phyloP scores from a whole-genome alignment of 306 rosid species.

The Adenanthera pavonina region DNA sequence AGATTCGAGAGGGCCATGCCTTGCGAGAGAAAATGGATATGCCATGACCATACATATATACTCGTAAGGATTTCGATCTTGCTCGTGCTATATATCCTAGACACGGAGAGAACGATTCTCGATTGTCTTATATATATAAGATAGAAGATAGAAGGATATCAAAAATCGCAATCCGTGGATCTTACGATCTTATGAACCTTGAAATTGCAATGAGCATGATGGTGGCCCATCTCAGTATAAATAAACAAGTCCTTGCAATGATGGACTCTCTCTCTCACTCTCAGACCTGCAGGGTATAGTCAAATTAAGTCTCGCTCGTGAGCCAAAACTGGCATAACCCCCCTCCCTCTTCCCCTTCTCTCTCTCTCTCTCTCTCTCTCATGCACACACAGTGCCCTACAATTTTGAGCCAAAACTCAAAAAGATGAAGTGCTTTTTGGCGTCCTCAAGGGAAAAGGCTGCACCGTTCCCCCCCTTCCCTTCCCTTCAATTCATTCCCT shows the following conservation, averaged over 20 bases:
- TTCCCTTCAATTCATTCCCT: conserved; percentile 37
- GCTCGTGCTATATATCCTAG: neutral
- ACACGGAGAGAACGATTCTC: too few species aligned
- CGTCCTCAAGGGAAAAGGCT: conserved; percentile 41
- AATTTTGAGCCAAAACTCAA: conserved; percentile 55
- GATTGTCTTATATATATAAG: too few species aligned
- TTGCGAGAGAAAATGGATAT: neutral
- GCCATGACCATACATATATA: neutral
- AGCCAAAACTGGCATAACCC: neutral
- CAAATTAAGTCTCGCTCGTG: neutral
- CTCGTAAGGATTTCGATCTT: neutral
- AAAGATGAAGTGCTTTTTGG: conserved; percentile 54
- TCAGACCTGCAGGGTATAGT: neutral
- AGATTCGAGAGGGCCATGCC: conserved; percentile 38
- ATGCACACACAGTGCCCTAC: conserved; percentile 44
- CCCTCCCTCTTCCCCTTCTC: neutral
- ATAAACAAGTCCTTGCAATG: conserved; percentile 48
- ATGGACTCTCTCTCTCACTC: conserved; percentile 39
- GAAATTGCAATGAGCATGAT: conserved; percentile 41
- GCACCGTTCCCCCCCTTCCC: conserved; percentile 33
- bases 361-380: neutral
- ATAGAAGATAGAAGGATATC: too few species aligned
- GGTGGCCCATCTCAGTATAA: conserved; percentile 52
- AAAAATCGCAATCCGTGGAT: too few species aligned
- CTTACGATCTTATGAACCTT: too few species aligned